Percentiles rank a stretch among this genome's conserved stretches.
phyloP scores from a whole-genome alignment of 306 rosid genomes.

The Ziziphus jujuba region DNA sequence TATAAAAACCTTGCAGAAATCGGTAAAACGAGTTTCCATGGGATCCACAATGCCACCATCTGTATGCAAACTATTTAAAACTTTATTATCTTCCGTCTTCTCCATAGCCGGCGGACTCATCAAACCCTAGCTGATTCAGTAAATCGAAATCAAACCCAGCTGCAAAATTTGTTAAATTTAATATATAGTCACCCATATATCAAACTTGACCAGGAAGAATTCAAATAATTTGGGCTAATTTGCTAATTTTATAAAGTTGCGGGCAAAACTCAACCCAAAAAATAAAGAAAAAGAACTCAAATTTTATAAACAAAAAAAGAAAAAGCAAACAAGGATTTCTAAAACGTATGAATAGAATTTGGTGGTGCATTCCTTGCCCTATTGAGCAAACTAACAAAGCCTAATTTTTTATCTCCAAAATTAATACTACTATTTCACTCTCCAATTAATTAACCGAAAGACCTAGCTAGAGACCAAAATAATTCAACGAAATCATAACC shows the following conservation, averaged over 20 bases:
- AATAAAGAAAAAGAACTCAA: neutral
- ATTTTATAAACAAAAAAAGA: neutral
- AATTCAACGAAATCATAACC: neutral
- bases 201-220: neutral
- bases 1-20: constrained; percentile 61
- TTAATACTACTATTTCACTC: neutral
- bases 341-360: neutral
- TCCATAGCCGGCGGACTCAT: constrained; percentile 44
- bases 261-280: neutral
- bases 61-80: constrained; percentile 21
- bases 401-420: neutral
- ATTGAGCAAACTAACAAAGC: neutral
- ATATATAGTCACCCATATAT: neutral
- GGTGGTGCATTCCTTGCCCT: neutral
- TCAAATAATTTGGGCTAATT: neutral
- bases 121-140: constrained; percentile 35
- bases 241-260: no score
- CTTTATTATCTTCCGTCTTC: constrained; percentile 53
- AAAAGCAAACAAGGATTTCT: neutral
- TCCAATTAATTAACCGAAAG: neutral
- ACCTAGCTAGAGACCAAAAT: neutral
- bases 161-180: neutral
- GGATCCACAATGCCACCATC: constrained; percentile 36
- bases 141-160: neutral
- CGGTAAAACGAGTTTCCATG: constrained; percentile 49